Evolutionary conservation across 2,329 filamentous ascomycete species (phyloP), one percentile per base, ranked within the genome.

Genomic region (Pezizomycotina sp.): DNA sequence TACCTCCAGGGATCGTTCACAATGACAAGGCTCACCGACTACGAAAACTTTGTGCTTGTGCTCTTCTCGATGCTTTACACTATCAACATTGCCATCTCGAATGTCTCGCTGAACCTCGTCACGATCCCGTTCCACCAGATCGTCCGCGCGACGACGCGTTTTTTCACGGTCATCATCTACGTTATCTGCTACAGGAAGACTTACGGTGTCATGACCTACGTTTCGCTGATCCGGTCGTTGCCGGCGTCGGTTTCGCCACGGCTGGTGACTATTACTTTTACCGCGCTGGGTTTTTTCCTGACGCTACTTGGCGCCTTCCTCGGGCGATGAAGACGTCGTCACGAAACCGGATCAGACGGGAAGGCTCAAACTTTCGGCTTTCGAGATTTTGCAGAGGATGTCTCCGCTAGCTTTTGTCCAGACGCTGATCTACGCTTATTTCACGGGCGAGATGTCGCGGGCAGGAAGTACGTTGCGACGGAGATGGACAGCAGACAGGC

Each of bases 61-160:
- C 60, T 64, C 29, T 74, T 74, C 53, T 73, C 69, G 22, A 59
- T 65, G 25, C 61, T 74, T 5, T 74, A 71, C 55, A 73, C 69
- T 10, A 60, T 69, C 52, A 74, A 74, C 54, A 72, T 74, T 47
- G 69, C 69, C 39, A 64, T 71, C 28, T 71, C 67, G n/a, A 73
- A 73, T 54, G 60, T 71, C 15, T 72, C 69, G n/a, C 60, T 73
- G 59, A 50, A 51, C 34, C 40, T 70, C 62, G 69, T 71, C 23
- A 73, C 70, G 1, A 66, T 74, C n/a, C 66, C 71, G 2, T 74
- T 74, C 55, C 71, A 74, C 54, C 70, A 74, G 53, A 69, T 71
- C 39, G 65, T 74, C 54, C 64, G 70, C 45, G 71, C 70, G 42
- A 67, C 69, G 13, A 68, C 63, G 42, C 70, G 71, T 18, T 62